Conservation (phyloP, 2,329 filamentous ascomycete species). For the Teratosphaeria epicoccoides region DNA sequence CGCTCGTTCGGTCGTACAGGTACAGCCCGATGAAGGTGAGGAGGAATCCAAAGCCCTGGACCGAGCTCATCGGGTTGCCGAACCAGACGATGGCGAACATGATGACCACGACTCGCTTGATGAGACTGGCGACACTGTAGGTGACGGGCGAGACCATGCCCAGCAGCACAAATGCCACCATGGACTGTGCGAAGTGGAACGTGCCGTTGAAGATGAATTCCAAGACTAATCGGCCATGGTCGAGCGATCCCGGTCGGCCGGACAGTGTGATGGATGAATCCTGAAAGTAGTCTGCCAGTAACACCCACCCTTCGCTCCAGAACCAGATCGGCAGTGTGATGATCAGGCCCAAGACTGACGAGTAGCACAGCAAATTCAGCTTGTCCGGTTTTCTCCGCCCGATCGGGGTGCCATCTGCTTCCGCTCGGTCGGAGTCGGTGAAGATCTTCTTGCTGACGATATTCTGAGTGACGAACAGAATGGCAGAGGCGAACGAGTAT, state of each 20-base stretch:
- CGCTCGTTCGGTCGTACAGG: slow-evolving; percentile 85
- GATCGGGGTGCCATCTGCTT: slow-evolving; percentile 56
- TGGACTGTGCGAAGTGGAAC: slow-evolving; percentile 94
- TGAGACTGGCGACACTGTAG: slow-evolving; percentile 88
- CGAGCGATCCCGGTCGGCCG: slow-evolving; percentile 62
- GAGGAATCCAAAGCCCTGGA: slow-evolving; percentile 75
- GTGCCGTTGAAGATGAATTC: slow-evolving; percentile 96
- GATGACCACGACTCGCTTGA: slow-evolving; percentile 97
- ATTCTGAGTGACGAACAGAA: slow-evolving; percentile 96
- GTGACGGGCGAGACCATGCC: slow-evolving; percentile 94
- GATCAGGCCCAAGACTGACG: slow-evolving; percentile 83
- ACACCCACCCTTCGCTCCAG: slow-evolving; percentile 70
- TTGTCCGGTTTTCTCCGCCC: slow-evolving; percentile 81
- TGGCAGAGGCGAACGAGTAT: slow-evolving; percentile 77
- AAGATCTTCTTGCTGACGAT: slow-evolving; percentile 98
- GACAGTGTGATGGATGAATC: slow-evolving; percentile 71
- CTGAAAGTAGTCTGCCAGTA: slow-evolving; percentile 66
- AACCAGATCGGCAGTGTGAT: slow-evolving; percentile 88
- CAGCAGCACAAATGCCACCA: slow-evolving; percentile 83
- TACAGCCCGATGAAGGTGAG: slow-evolving; percentile 90
- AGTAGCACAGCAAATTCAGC: slow-evolving; percentile 91
- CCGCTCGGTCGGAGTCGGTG: slow-evolving; percentile 80
- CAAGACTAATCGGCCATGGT: slow-evolving; percentile 51
- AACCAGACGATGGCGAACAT: slow-evolving; percentile 95
- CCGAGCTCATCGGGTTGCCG: slow-evolving; percentile 69